phyloP scores from a whole-genome alignment of 768 basidiomycete genomes.

The Mycena galopus region DNA sequence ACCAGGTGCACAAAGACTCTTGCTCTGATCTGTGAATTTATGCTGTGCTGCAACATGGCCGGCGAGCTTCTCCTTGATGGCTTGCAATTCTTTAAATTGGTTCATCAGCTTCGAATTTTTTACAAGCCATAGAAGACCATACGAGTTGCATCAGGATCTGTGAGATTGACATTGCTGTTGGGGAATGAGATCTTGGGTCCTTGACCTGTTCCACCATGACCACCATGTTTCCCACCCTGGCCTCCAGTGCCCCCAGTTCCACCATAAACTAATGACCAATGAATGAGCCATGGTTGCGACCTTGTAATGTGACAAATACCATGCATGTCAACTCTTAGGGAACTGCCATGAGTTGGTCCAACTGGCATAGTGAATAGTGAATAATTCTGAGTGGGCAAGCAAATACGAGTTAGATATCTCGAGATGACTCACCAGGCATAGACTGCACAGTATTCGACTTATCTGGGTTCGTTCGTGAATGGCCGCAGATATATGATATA shows the following conservation, averaged over 20 bases:
- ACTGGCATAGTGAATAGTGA: not conserved
- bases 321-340: not conserved
- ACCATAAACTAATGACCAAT: too few relatives aligned
- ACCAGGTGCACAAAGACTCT: constrained; percentile 5
- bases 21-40: constrained; percentile 19
- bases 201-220: not conserved
- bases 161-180: not conserved
- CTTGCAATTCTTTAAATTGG: not conserved
- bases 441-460: not conserved
- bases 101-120: too few relatives aligned
- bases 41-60: constrained; percentile 6
- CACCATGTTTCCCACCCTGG: too few relatives aligned
- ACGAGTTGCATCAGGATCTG: not conserved
- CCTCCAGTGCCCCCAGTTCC: too few relatives aligned
- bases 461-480: not conserved
- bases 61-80: constrained; percentile 4
- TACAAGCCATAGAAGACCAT: too few relatives aligned
- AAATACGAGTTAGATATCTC: not conserved
- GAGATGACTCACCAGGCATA: constrained; percentile 5
- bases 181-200: not conserved
- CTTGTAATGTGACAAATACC: not conserved
- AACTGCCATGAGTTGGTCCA: too few relatives aligned
- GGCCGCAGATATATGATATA: constrained; percentile 9
- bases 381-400: too few relatives aligned
- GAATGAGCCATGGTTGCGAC: too few relatives aligned